These are phyloP conservation scores for Quercus cerris DNA, from an alignment of 306 rosid genomes.

Conservation along the genomic window DNA sequence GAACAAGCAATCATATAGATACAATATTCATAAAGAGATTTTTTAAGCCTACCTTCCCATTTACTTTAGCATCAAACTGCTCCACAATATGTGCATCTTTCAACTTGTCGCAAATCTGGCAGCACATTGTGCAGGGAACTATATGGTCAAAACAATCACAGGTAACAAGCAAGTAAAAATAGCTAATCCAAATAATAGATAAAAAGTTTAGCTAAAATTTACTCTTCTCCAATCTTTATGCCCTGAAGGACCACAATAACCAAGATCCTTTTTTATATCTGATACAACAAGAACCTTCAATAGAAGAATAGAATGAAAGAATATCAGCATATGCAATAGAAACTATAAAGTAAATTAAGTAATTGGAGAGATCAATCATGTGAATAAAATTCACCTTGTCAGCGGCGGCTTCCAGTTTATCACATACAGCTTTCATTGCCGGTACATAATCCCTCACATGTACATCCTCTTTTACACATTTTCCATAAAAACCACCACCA, in stretches of 20 bases:
- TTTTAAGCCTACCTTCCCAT: slow-evolving; percentile 59
- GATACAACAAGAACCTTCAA: slow-evolving; percentile 80
- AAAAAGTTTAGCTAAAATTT: slow-evolving; percentile 10
- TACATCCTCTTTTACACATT: slow-evolving; percentile 42
- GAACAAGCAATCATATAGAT: neutral
- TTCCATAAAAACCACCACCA: slow-evolving; percentile 26
- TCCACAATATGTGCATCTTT: slow-evolving; percentile 53
- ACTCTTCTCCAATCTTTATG: slow-evolving; percentile 82
- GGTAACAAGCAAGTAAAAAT: neutral
- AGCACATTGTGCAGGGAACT: slow-evolving; percentile 16
- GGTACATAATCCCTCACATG: slow-evolving; percentile 70
- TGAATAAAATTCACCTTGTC: slow-evolving; percentile 56
- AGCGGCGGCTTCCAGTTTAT: slow-evolving; percentile 69
- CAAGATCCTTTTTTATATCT: slow-evolving; percentile 79
- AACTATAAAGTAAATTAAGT: neutral
- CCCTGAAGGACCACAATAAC: slow-evolving; percentile 53
- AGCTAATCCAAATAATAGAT: neutral
- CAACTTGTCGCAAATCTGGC: slow-evolving; percentile 61
- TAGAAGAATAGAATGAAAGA: slow-evolving; percentile 17
- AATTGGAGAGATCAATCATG: neutral
- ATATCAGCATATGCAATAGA: slow-evolving; percentile 19
- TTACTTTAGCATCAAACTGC: slow-evolving; percentile 82
- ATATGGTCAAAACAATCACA: slow-evolving; percentile 2
- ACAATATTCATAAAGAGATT: neutral
- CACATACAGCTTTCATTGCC: slow-evolving; percentile 63